phyloP scores from a whole-genome alignment of 805 yeast species.

The Spathaspora passalidarum region DNA sequence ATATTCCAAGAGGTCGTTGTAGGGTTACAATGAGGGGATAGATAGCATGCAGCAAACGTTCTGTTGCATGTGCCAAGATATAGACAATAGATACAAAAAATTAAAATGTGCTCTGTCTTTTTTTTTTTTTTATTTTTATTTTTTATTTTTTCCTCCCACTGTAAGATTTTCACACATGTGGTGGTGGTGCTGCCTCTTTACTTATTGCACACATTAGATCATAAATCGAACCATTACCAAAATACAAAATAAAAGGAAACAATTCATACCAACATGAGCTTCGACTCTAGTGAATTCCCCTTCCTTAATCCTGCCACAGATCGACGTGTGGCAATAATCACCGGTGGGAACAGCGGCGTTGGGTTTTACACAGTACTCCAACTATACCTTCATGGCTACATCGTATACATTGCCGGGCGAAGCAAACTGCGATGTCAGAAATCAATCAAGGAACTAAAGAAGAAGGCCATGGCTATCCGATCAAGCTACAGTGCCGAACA shows the following conservation, averaged over 20 bases:
- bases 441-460: conserved; percentile 53
- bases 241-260: no score
- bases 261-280: no score
- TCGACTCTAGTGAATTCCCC: conserved; percentile 45
- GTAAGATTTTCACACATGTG: no score
- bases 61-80: background rate
- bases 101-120: no score
- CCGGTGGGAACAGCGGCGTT: conserved; percentile 81
- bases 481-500: conserved; percentile 21
- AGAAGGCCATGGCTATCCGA: conserved; percentile 45
- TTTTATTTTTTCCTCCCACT: no score
- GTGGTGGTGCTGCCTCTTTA: no score
- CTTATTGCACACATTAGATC: no score
- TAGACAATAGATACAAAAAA: background rate
- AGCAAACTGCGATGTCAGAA: conserved; percentile 51
- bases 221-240: no score
- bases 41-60: background rate
- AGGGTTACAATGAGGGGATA: background rate
- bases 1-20: conserved; percentile 13
- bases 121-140: no score
- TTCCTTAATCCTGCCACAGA: conserved; percentile 54
- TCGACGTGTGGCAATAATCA: conserved; percentile 65
- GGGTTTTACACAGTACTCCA: conserved; percentile 78
- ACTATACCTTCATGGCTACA: conserved; percentile 74
- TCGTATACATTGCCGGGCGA: conserved; percentile 74